Evolutionary conservation across 768 basidiomycete species (phyloP).

Genomic region (Collybiopsis confluens): DNA sequence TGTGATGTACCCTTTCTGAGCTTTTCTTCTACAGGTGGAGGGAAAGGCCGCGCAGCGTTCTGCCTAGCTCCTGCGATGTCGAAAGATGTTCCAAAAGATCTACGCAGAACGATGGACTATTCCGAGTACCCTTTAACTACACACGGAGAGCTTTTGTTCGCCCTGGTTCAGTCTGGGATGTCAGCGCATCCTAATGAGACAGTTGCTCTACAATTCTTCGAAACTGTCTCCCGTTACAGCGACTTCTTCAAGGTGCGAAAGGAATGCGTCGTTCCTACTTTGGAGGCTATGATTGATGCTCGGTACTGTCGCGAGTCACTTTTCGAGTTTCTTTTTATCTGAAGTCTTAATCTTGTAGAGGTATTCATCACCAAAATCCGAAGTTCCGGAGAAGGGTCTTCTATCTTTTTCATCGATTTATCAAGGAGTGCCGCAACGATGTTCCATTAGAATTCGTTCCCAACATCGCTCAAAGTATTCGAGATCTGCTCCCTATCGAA

Average conservation of each 20-base stretch:
- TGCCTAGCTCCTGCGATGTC: constrained; percentile 64
- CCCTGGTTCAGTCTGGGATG: constrained; percentile 80
- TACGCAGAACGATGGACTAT: constrained; percentile 63
- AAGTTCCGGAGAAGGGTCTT: constrained; percentile 73
- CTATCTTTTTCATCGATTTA: constrained; percentile 92
- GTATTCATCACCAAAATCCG: constrained; percentile 74
- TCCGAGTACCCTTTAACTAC: constrained; percentile 80
- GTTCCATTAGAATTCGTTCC: constrained; percentile 69
- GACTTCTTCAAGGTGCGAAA: constrained; percentile 96
- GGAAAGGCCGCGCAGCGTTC: constrained; percentile 82
- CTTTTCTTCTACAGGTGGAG: constrained; percentile 43
- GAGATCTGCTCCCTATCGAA: constrained; percentile 74
- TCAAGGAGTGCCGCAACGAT: constrained; percentile 77
- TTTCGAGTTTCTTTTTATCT: neutral
- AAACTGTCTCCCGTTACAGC: constrained; percentile 84
- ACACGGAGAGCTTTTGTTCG: constrained; percentile 86
- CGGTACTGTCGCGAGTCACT: constrained; percentile 48
- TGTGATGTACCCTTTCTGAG: neutral
- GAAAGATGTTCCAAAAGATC: constrained; percentile 48
- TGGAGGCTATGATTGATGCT: constrained; percentile 83
- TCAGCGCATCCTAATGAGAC: constrained; percentile 78
- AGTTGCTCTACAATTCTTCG: constrained; percentile 89
- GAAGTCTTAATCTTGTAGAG: constrained; percentile 43
- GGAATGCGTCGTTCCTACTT: constrained; percentile 79
- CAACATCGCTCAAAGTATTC: constrained; percentile 65